phyloP scores from a whole-genome alignment of 768 basidiomycete genomes.

The Psilocybe subaeruginosa region DNA sequence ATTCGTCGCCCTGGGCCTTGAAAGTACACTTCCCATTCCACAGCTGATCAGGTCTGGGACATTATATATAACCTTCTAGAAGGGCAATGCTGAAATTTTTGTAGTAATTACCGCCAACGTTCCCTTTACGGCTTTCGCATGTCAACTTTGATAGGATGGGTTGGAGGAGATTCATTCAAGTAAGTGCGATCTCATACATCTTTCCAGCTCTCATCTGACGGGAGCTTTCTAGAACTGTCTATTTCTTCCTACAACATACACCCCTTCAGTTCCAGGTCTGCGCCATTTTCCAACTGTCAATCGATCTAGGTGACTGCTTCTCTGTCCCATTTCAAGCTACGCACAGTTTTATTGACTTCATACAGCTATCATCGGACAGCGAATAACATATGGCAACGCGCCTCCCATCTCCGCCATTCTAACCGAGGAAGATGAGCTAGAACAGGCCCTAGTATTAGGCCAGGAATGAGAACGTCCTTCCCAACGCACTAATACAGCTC shows the following conservation, averaged over 20 bases:
- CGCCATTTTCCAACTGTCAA: slow-evolving; percentile 79
- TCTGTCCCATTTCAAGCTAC: background rate
- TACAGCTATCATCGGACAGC: slow-evolving; percentile 68
- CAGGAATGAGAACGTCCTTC: slow-evolving; percentile 39
- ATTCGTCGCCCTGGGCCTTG: slow-evolving; percentile 78
- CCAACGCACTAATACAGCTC: background rate
- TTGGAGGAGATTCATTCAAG: slow-evolving; percentile 88
- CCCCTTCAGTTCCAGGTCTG: slow-evolving; percentile 85
- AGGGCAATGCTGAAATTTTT: slow-evolving; percentile 1
- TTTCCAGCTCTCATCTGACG: background rate
- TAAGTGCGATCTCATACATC: slow-evolving; percentile 31
- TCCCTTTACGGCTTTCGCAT: slow-evolving; percentile 85
- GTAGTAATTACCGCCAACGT: slow-evolving; percentile 76
- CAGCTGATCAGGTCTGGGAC: slow-evolving; percentile 71
- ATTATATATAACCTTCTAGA: background rate
- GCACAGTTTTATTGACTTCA: slow-evolving; percentile 3
- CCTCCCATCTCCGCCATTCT: slow-evolving; percentile 56
- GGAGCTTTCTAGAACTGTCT: slow-evolving; percentile 57
- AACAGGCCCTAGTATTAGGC: slow-evolving; percentile 70
- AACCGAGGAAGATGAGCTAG: slow-evolving; percentile 71
- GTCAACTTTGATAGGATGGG: slow-evolving; percentile 83
- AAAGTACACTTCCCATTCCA: slow-evolving; percentile 86
- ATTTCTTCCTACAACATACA: slow-evolving; percentile 76
- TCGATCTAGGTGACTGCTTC: slow-evolving; percentile 67
- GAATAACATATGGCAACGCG: slow-evolving; percentile 72